Evolutionary conservation across 1,284 basidiomycete genomes (phyloP), one percentile per base, ranked within the genome.

Genomic region (Chiua sp.): DNA sequence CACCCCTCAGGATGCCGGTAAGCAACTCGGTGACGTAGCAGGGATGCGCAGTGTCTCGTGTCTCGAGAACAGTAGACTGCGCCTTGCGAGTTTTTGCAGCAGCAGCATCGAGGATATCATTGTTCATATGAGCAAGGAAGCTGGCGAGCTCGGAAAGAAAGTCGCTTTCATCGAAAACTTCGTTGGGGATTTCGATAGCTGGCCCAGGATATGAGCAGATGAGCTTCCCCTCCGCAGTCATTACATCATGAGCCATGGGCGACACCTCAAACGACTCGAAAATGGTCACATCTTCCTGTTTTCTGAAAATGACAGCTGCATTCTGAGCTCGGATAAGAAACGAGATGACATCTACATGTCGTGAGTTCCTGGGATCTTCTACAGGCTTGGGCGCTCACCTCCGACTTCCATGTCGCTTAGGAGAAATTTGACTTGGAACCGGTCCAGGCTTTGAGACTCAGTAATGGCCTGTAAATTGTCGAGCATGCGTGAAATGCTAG

Each of bases 161-260:
- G 4, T 13, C 22, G 12, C 53, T 13, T n/a, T 73, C 63, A n/a
- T 62, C 44, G 22, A 69, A 61, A 1, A 65, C 39, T 16, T 47
- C 20, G 23, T 56, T 56, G 13, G 67, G 68, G 20, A 75, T 47
- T 8, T 65, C 61, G 26, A 74, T 68, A 4, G 73, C 72, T 0
- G 75, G 71, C 2, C 72, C 74, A 39, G 77, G 78, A 53, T 70
- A 78, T 4, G 68, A 68, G 16, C 73, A 72, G 20, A 73, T 20
- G 11, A 78, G 64, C 51, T 76, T 78, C 15, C 76, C 77, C 16
- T 47, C 39, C 3, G 68, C 59, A 10, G 56, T 56, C 64, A 71
- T 72, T 12, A 44, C 42, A 44, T 44, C n/a, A 4, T 44, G 42
- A 10, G 42, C 20, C n/a, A n/a, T n/a, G n/a, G n/a, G n/a, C n/a